These are phyloP conservation scores for Flaveria sonorensis DNA, from an alignment of 129 eudicot genomes.

Conservation along the genomic window DNA sequence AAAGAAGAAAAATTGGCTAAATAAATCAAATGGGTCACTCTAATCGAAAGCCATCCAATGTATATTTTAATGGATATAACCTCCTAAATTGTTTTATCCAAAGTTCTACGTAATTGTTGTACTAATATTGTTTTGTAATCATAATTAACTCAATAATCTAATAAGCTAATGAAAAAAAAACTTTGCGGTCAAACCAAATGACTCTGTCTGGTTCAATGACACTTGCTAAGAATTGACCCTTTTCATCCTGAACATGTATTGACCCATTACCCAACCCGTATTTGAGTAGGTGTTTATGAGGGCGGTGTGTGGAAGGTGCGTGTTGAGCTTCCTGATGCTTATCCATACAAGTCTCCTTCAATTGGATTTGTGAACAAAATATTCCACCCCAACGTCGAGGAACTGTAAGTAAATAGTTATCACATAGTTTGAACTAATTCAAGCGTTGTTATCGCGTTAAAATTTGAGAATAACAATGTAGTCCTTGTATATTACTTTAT, in stretches of 20 bases:
- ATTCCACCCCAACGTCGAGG: constrained; percentile 64
- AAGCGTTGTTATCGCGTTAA: background rate
- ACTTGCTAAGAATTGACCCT: background rate
- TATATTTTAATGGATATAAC: background rate
- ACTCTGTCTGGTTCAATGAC: background rate
- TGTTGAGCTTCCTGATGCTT: constrained; percentile 63
- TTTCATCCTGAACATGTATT: background rate
- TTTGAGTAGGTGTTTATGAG: constrained; percentile 50
- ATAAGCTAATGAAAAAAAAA: too few species aligned
- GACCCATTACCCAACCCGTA: background rate
- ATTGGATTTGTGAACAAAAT: constrained; percentile 67
- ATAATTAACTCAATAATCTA: background rate
- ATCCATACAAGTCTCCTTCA: constrained; percentile 66
- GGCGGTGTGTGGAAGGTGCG: constrained; percentile 80
- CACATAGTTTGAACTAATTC: background rate
- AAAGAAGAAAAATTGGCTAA: background rate
- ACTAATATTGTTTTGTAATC: background rate
- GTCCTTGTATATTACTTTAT: background rate
- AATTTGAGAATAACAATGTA: background rate
- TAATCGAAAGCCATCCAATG: background rate
- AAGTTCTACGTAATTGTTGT: background rate
- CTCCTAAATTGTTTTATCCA: background rate
- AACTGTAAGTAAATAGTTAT: constrained; percentile 44
- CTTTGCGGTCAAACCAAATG: background rate
- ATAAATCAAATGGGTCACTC: background rate